Evolutionary conservation across 2,329 filamentous ascomycete genomes (phyloP), one percentile per base, ranked within the genome.

Genomic region (Aspergillus costaricaensis): DNA sequence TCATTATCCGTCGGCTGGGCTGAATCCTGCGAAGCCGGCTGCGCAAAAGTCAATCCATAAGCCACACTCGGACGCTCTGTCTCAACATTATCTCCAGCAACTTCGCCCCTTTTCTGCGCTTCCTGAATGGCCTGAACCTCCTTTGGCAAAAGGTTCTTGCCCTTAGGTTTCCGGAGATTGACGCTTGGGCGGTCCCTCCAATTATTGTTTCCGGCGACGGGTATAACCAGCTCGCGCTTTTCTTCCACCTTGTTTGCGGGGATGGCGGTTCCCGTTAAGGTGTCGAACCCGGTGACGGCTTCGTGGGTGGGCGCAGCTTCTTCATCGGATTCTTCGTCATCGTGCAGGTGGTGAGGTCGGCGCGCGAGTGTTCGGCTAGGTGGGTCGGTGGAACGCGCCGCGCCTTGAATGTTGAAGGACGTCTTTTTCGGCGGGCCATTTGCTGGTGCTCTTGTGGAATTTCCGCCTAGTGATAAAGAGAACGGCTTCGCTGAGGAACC

Each of bases 161-260:
- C 86, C 65, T 83, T 77, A 59, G 70, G 89, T 83, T 81, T 86
- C 85, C 57, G 86, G 57, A 72, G 3, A 10, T 50, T 76, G 2
- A 67, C 63, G 3, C 75, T 71, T 4, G 74, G 66, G 6, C 76
- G 70, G 59, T 79, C 73, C 54, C 76, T 73, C 64, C 92, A 88
- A 80, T 98, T 95, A 74, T 97, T 97, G 72, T 86, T 88, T 70
- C 88, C 91, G 77, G 91, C 90, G 62, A 92, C 90, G 71, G 91
- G 88, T 32, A 86, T 86, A 71, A 94, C 92, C 80, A 92, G 86
- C 65, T 89, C 86, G 70, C 89, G 81, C 41, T 77, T 76, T 80
- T 81, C 68, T 70, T 80, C 63, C 63, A 77, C 63, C 7, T 68
- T 62, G 78, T 86, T 60, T 75, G 67, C 70, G 4, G 72, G 67